Evolutionary conservation across 2,329 filamentous ascomycete genomes (phyloP).

Genomic region (Paraconiothyrium sp.): DNA sequence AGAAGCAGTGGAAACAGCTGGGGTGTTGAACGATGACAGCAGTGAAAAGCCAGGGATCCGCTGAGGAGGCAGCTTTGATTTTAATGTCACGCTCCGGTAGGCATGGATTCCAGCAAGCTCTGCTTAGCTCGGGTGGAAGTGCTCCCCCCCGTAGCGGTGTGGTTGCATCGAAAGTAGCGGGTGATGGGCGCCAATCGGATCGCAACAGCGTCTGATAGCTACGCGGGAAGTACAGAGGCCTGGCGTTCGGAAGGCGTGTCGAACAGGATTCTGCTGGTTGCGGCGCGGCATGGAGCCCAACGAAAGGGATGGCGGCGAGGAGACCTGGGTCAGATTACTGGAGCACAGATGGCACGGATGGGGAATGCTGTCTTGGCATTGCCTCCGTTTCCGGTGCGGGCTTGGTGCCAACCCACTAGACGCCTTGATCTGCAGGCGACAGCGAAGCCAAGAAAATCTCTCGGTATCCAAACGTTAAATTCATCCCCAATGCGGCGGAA

Average conservation of each 20-base stretch:
- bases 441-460: no score
- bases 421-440: not conserved
- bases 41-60: not conserved
- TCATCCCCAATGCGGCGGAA: no score
- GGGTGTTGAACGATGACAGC: not conserved
- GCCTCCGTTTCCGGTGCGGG: not conserved
- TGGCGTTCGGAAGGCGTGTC: not conserved
- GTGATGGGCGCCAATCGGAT: not conserved
- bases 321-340: not conserved
- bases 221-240: not conserved
- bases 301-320: not conserved
- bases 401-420: not conserved
- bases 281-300: not conserved
- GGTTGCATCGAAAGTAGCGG: not conserved
- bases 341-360: not conserved
- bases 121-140: not conserved
- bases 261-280: not conserved
- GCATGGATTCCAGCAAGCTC: not conserved
- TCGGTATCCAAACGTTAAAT: no score
- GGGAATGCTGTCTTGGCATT: not conserved
- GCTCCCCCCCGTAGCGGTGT: not conserved
- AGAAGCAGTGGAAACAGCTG: not conserved
- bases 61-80: not conserved
- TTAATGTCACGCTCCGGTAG: not conserved
- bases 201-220: not conserved